Evolutionary conservation across 495 filamentous ascomycete genomes (phyloP).

Genomic region (Podospora pseudopauciseta): DNA sequence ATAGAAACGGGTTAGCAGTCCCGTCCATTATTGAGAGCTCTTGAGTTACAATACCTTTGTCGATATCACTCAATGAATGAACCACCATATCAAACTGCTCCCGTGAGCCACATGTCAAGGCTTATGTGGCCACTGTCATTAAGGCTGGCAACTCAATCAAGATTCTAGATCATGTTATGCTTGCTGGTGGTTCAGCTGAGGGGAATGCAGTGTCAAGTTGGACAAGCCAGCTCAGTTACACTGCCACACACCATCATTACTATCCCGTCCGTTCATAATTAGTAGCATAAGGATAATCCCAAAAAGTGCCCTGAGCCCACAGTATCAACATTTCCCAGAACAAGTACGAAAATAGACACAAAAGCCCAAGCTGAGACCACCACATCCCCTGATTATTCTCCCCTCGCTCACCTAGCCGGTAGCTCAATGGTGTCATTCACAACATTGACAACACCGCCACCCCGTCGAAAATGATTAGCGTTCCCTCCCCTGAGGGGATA

Average conservation of each 20-base stretch:
- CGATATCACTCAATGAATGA: no score
- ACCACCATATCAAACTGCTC: no score
- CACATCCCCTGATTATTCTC: background rate
- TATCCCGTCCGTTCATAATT: background rate
- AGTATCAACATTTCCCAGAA: background rate
- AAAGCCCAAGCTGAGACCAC: background rate
- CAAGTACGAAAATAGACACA: background rate
- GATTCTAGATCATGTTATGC: background rate
- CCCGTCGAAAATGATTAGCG: background rate
- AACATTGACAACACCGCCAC: background rate
- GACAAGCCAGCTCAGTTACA: constrained; percentile 1
- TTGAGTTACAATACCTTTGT: no score
- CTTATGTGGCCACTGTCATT: no score
- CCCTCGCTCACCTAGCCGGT: background rate
- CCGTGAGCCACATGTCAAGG: no score
- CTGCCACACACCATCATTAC: constrained; percentile 6
- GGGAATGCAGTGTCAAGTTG: background rate
- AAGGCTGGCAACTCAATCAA: background rate
- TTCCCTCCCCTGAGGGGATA: background rate
- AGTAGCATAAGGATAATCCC: background rate
- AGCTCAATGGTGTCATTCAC: background rate
- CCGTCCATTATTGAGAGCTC: no score
- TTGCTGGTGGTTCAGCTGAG: background rate
- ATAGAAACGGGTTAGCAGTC: no score
- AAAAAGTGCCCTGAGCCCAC: background rate